Base-by-base conservation (phyloP, 192 early-diverging fungal genomes). In the Lobosporangium transversale region DNA sequence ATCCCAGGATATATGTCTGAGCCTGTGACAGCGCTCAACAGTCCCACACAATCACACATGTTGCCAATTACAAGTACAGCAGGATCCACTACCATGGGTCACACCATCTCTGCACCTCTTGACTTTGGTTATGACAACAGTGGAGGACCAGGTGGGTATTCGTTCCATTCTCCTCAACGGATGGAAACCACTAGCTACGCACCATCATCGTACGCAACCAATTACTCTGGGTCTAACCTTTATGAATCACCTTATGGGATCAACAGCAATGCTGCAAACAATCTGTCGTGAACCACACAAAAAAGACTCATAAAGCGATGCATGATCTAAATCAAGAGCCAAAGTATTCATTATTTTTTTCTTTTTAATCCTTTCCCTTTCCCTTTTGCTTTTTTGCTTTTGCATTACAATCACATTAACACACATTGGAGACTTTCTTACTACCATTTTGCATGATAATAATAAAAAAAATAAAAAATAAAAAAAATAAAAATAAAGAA, bases 91-190 rank as follows among this genome's bases (percentile, higher is more conserved):
- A 49, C 58, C 8, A 66, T 66, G 52, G 53, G 53, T 10, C 63
- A 66, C 23, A n/a, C n/a, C n/a, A 37, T 66, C 42, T 24, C 63
- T 8, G 50, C 67, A 26, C 57, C 63, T 11, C 36, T 76, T 27
- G 73, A 76, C 12, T 62, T 76, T 30, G 63, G 58, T 51, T 76
- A 76, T 33, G 73, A 76, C 27, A 74, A 53, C 6, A 62, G 70
- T 11, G 61, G 61, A 20, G 62, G 62, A 30, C 54, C 51, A 3
- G 30, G 56, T 27, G 53, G 53, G 4, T 71, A 71, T n/a, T 32
- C 69, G 0, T 63, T 71, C 53, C 69, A 71, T 47, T 58, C 69
- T 26, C n/a, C n/a, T n/a, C 62, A 74, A 20, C 62, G 70, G 32
- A 59, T 74, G 50, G 70, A 74, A 32, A n/a, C n/a, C n/a, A 59